phyloP scores from a whole-genome alignment of 2,329 filamentous ascomycete species.

The Helminthosporium solani region DNA sequence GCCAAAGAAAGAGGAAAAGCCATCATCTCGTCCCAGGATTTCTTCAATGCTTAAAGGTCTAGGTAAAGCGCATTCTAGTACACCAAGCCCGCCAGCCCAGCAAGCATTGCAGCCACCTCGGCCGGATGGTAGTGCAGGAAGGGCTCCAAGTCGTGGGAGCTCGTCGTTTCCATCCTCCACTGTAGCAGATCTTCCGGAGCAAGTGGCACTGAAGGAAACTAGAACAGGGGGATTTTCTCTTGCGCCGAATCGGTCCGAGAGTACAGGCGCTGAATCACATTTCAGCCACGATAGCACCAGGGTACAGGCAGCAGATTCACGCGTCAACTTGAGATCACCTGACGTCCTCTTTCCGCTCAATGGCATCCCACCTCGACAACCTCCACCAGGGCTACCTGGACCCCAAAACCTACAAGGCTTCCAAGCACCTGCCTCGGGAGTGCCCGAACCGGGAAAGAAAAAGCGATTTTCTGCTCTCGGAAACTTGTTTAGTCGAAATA shows the following conservation, averaged over 20 bases:
- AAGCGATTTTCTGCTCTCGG: slow-evolving; percentile 50
- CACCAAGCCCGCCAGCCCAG: slow-evolving; percentile 8
- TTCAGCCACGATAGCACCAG: slow-evolving; percentile 32
- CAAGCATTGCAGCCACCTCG: neutral
- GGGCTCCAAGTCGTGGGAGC: slow-evolving; percentile 7
- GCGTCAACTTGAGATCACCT: slow-evolving; percentile 29
- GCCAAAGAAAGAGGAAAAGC: slow-evolving; percentile 24
- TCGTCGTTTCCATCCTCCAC: slow-evolving; percentile 30
- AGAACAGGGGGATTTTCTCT: slow-evolving; percentile 14
- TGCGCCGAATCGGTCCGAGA: slow-evolving; percentile 21
- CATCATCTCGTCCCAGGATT: slow-evolving; percentile 28
- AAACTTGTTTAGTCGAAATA: slow-evolving; percentile 46
- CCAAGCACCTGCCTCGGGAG: slow-evolving; percentile 15
- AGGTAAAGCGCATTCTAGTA: slow-evolving; percentile 23
- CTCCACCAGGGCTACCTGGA: slow-evolving; percentile 10
- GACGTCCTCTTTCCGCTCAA: slow-evolving; percentile 21
- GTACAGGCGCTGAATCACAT: slow-evolving; percentile 31
- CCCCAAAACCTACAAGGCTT: slow-evolving; percentile 14
- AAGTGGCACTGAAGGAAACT: slow-evolving; percentile 16
- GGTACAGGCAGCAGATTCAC: slow-evolving; percentile 31
- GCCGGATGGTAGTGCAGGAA: neutral
- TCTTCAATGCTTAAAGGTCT: slow-evolving; percentile 50
- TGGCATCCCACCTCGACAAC: slow-evolving; percentile 25
- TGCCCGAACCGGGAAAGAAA: slow-evolving; percentile 39
- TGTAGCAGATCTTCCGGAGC: slow-evolving; percentile 25